These are phyloP conservation scores for Fusarium transvaalense DNA, from an alignment of 2,329 filamentous ascomycete species.

Conservation along the genomic window DNA sequence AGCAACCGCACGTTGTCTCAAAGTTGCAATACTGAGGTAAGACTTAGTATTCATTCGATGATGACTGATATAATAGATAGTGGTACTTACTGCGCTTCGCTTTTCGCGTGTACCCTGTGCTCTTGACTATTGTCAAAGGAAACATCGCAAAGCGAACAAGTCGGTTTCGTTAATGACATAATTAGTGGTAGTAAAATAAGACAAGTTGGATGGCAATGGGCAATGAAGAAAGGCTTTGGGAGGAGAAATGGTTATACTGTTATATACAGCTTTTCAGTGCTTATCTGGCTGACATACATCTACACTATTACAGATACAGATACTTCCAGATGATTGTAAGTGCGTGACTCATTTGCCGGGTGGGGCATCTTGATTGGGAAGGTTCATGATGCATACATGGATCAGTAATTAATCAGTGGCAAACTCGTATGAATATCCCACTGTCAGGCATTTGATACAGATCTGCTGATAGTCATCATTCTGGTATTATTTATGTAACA, in stretches of 20 bases:
- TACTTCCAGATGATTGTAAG: neutral
- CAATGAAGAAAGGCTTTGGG: neutral
- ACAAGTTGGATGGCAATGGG: neutral
- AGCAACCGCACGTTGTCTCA: slow-evolving; percentile 8
- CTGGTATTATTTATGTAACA: neutral
- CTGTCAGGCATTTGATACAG: neutral
- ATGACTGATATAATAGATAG: accelerated
- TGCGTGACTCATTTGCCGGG: slow-evolving; percentile 2
- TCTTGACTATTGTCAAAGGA: slow-evolving; percentile 16
- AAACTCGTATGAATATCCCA: neutral
- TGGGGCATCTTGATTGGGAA: slow-evolving; percentile 14
- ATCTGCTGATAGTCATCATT: slow-evolving; percentile 11
- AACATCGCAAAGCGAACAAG: slow-evolving; percentile 16
- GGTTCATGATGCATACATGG: neutral
- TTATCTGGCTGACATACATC: neutral
- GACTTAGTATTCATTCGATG: neutral
- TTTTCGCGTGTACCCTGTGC: slow-evolving; percentile 26
- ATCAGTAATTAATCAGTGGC: slow-evolving; percentile 2
- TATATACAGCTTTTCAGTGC: neutral
- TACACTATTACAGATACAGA: neutral
- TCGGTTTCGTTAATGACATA: neutral
- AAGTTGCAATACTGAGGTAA: neutral
- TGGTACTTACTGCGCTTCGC: slow-evolving; percentile 18
- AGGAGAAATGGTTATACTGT: neutral
- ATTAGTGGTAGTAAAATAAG: neutral